Conservation (phyloP, 768 basidiomycete genomes). For the Macrolepiota albuminosa region DNA sequence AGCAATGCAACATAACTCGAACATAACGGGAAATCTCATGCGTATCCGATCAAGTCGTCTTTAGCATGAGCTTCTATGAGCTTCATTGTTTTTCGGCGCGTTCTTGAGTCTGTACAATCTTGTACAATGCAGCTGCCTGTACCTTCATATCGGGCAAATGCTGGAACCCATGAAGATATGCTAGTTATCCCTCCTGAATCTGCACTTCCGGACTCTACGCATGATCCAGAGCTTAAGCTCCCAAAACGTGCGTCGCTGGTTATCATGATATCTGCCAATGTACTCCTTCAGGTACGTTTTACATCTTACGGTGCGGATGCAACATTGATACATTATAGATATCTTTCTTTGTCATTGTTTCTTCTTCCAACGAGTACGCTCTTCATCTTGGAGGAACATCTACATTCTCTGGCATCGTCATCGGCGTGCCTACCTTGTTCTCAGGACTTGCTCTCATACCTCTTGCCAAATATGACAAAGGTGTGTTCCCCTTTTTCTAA, state of each 20-base stretch:
- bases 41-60: not conserved
- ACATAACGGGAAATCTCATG: not conserved
- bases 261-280: conserved; percentile 40
- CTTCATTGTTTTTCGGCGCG: not conserved
- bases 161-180: not conserved
- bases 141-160: not conserved
- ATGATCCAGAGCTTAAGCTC: conserved; percentile 39
- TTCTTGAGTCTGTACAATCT: not conserved
- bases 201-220: not conserved
- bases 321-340: conserved; percentile 30
- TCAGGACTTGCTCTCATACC: conserved; percentile 56
- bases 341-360: conserved; percentile 66
- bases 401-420: conserved; percentile 65
- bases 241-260: conserved; percentile 41
- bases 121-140: not conserved
- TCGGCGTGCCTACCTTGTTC: conserved; percentile 64
- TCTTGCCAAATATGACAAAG: conserved; percentile 50
- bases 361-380: conserved; percentile 61
- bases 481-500: conserved; percentile 24
- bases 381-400: conserved; percentile 58
- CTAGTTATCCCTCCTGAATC: not conserved
- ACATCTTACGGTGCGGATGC: not conserved
- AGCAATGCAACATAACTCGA: no score
- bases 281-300: conserved; percentile 18
- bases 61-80: no score